Evolutionary conservation across 768 basidiomycete genomes (phyloP).

Genomic region (Brasilioporus rufonigricans): DNA sequence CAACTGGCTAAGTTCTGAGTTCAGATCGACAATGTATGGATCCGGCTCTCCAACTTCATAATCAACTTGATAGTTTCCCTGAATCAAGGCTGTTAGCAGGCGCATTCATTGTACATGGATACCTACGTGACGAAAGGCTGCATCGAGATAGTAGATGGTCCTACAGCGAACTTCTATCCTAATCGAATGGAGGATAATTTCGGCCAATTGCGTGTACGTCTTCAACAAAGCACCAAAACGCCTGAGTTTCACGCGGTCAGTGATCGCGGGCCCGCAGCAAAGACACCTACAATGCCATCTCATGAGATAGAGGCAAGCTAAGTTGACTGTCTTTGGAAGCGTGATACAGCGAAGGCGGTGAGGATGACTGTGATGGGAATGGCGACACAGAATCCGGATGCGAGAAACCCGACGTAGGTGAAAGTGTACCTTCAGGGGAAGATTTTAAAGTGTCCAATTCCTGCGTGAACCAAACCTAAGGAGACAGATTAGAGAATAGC

Average conservation of each 20-base stretch:
- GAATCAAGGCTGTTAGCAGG: conserved; percentile 11
- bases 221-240: conserved; percentile 89
- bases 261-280: not conserved
- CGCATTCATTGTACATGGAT: not conserved
- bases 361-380: conserved; percentile 40
- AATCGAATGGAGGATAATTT: conserved; percentile 83
- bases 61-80: conserved; percentile 86
- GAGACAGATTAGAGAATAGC: conserved; percentile 9
- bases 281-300: conserved; percentile 79
- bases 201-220: conserved; percentile 87
- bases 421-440: conserved; percentile 45
- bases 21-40: conserved; percentile 82
- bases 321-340: conserved; percentile 46
- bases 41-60: conserved; percentile 91
- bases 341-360: conserved; percentile 42
- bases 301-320: conserved; percentile 74
- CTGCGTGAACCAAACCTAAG: conserved; percentile 80
- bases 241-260: conserved; percentile 40
- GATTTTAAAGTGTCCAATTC: conserved; percentile 69
- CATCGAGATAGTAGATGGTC: conserved; percentile 74
- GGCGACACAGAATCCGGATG: conserved; percentile 49
- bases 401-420: conserved; percentile 47
- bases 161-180: conserved; percentile 87
- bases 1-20: conserved; percentile 70
- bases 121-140: conserved; percentile 73